Evolutionary conservation across 1,284 basidiomycete species (phyloP).

Genomic region (Xerocomus minutiporus): DNA sequence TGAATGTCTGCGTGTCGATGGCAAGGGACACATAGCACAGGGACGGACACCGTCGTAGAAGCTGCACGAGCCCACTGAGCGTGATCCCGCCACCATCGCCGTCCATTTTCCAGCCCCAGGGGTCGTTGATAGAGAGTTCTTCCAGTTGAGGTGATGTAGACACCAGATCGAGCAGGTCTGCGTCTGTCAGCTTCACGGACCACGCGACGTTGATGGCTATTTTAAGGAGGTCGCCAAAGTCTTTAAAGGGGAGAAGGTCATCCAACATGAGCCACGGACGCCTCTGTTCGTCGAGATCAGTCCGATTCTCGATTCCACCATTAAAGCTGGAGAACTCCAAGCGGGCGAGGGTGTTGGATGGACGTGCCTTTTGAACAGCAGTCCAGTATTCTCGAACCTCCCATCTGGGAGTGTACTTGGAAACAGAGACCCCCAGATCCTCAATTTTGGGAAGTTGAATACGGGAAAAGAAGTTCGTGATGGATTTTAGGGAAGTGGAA

Average conservation of each 20-base stretch:
- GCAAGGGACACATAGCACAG: neutral
- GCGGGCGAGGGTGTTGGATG: neutral
- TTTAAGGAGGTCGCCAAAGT: neutral
- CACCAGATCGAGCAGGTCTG: neutral
- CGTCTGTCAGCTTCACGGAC: neutral
- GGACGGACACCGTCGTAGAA: neutral
- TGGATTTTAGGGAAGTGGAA: no score
- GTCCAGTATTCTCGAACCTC: neutral
- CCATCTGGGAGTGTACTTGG: neutral
- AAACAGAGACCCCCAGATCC: no score
- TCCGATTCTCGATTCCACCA: no score
- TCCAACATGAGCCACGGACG: neutral
- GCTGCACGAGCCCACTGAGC: neutral
- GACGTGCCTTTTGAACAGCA: neutral
- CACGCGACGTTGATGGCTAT: neutral
- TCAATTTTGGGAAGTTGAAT: no score
- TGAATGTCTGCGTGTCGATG: neutral
- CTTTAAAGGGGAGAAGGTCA: neutral
- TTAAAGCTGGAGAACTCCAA: neutral
- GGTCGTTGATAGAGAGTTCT: neutral
- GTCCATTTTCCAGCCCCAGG: neutral
- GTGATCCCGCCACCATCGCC: neutral
- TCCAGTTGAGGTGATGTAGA: neutral
- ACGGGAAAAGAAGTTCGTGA: no score
- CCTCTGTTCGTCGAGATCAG: neutral